Conservation (phyloP, 73 alveolate species). For the Durusdinium trenchii region DNA sequence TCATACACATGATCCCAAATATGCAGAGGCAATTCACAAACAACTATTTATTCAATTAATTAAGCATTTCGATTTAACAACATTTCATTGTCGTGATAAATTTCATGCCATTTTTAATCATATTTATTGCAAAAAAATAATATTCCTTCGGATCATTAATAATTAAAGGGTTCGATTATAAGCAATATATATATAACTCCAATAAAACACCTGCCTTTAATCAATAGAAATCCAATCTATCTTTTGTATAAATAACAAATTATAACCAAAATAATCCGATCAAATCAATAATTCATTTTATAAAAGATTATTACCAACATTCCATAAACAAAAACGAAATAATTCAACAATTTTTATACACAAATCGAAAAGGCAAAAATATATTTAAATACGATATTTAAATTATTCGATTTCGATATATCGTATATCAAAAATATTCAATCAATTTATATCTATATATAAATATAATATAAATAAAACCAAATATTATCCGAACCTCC, state of each 20-base stretch:
- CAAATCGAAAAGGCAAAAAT: neutral
- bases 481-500: neutral
- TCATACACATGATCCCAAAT: neutral
- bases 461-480: neutral
- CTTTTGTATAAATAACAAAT: neutral
- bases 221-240: neutral
- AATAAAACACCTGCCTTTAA: neutral
- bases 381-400: neutral
- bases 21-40: neutral
- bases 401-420: neutral
- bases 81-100: neutral
- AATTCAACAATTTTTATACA: neutral
- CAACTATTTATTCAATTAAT: neutral
- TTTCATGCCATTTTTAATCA: neutral
- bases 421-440: neutral
- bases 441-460: neutral
- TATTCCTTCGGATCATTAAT: no score
- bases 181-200: neutral
- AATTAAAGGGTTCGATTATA: neutral
- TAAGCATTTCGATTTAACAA: neutral
- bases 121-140: neutral
- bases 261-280: neutral
- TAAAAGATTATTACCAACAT: neutral
- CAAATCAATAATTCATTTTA: neutral
- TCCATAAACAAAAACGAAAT: no score